Evolutionary conservation across 2,329 filamentous ascomycete genomes (phyloP).

Genomic region (Stagonosporopsis vannaccii): DNA sequence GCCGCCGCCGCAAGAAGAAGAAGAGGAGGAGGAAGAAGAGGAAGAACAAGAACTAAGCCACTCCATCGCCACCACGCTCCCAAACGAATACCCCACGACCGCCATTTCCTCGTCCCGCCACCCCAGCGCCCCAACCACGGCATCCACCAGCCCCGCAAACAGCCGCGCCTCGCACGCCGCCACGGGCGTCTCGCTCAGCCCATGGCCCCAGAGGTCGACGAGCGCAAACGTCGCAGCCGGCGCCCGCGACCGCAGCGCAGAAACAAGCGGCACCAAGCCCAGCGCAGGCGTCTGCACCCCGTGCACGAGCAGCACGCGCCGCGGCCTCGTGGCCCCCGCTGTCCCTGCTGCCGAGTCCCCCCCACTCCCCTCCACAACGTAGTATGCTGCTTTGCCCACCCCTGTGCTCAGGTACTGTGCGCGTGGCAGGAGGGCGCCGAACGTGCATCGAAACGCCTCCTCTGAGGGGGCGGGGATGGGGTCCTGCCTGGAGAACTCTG

Average conservation of each 20-base stretch:
- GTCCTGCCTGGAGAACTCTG: conserved; percentile 1
- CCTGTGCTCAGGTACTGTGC: conserved; percentile 46
- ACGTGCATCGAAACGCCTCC: conserved; percentile 45
- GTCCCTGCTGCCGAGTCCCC: too few relatives aligned
- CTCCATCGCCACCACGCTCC: conserved; percentile 50
- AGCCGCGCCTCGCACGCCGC: conserved; percentile 51
- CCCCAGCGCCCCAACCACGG: conserved; percentile 49
- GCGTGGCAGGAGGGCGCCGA: conserved; percentile 51
- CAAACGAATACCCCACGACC: conserved; percentile 61
- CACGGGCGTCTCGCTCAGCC: conserved; percentile 59
- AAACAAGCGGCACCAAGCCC: conserved; percentile 55
- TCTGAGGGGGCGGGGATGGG: conserved; percentile 50
- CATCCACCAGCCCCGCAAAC: conserved; percentile 55
- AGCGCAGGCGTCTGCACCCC: conserved; percentile 61
- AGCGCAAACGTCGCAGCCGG: conserved; percentile 53
- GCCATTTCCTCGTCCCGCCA: conserved; percentile 53
- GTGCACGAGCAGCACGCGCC: conserved; percentile 56
- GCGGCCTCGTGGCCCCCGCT: too few relatives aligned
- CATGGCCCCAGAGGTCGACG: conserved; percentile 63
- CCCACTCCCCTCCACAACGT: too few relatives aligned
- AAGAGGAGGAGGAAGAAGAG: too few relatives aligned
- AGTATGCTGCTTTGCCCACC: conserved; percentile 53
- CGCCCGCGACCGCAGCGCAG: conserved; percentile 44
- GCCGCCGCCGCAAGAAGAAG: too few relatives aligned
- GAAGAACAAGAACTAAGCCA: too few relatives aligned